Evolutionary conservation across 2,329 filamentous ascomycete genomes (phyloP), one percentile per base, ranked within the genome.

Genomic region (Colletotrichum spinosum): DNA sequence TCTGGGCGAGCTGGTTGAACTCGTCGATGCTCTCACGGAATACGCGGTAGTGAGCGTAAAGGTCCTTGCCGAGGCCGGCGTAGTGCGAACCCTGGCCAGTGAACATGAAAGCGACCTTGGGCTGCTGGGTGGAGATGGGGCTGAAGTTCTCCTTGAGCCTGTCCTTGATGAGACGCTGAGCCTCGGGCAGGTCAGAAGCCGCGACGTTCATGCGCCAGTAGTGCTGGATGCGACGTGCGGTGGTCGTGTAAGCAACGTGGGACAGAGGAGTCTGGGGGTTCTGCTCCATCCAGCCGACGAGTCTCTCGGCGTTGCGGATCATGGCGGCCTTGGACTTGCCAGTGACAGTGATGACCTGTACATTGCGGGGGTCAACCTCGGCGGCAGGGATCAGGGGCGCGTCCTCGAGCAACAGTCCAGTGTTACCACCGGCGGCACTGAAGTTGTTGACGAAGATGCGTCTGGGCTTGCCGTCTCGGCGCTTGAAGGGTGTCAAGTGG

Each of bases 341-440:
- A 34, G 86, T 84, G n/a, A 91, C 74, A 1, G 86, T 79, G 42
- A 92, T 78, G n/a, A 88, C 73, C 55, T 91, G 86, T 2, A 80
- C 79, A n/a, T 76, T 77, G 17, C 90, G 84, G 8, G 85, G 79
- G 68, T 91, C 88, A 3, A 69, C 62, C 10, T 68, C 71, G 10
- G 88, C 86, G 2, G 77, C 75, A 8, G 72, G 70, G 3, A 82
- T 77, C 6, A 81, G 72, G 55, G 87, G 87, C 0, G 80, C 86
- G 67, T 92, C 89, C 71, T 92, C 87, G 2, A 92, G 71, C 7
- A 92, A 75, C 33, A 92, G 74, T 13, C 88, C 86, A 1, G 90
- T 91, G 76, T 93, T 93, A 39, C 90, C 90, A 69, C 90, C 90
- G 57, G 90, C 88, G 7, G 90, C 90, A 68, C 86, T 87, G 72